Conservation (phyloP, 176 grass and related monocot species). For the Oryza officinalis region DNA sequence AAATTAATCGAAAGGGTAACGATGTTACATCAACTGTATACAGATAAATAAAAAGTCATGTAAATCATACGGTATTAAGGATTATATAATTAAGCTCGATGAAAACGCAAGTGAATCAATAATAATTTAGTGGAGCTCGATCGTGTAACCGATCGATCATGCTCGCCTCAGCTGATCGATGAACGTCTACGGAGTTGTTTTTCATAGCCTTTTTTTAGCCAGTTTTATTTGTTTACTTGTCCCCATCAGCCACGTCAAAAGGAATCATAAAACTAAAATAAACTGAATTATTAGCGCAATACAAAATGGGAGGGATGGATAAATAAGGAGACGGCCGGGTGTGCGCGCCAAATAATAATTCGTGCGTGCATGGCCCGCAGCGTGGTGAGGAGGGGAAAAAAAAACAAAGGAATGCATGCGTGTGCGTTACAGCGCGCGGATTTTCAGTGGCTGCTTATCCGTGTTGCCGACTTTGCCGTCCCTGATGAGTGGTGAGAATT, state of each 20-base stretch:
- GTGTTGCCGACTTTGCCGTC: not conserved
- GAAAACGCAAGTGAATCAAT: not conserved
- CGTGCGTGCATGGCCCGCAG: constrained; percentile 18
- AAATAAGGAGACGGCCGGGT: not conserved
- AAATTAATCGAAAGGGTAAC: no score
- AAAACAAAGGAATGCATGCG: constrained; percentile 33
- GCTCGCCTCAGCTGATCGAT: not conserved
- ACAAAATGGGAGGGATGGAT: not conserved
- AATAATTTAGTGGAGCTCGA: not conserved
- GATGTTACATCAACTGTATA: no score
- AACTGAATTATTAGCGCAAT: not conserved
- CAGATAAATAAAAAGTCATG: no score
- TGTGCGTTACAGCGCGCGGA: not conserved
- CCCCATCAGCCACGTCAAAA: constrained; percentile 27
- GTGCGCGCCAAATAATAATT: not conserved
- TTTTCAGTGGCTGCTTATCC: not conserved
- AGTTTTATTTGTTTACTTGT: constrained; percentile 16
- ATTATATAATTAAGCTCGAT: not conserved
- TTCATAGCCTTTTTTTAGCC: not conserved
- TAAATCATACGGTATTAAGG: no score
- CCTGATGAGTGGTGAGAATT: no score
- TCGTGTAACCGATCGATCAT: not conserved
- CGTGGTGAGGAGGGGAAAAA: not conserved
- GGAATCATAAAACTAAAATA: not conserved
- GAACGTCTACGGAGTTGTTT: not conserved